Base-by-base conservation (phyloP, 768 basidiomycete genomes). In the Termitomyces titanicus region DNA sequence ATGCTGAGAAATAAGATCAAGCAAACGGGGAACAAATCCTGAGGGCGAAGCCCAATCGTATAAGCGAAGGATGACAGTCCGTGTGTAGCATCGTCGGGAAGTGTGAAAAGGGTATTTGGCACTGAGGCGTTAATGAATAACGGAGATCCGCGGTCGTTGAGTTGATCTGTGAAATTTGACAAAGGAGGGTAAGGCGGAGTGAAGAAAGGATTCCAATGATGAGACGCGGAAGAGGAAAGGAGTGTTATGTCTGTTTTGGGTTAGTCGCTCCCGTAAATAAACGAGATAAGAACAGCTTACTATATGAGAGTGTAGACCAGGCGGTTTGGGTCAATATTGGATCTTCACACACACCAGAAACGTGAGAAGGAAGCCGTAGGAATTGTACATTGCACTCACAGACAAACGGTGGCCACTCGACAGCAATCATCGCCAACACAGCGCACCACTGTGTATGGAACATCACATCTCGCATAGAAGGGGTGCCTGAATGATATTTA, bases 401-500 rank as follows among this genome's bases (percentile, higher is more conserved):
- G 57, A 88, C 80, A 69, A 95, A 98, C 15, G 78, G 76, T 0
- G 97, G 96, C 96, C 96, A 99, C 67, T 92, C 81, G 20, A 98
- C 93, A 33, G 96, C 92, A 51, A 98, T 85, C 90, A 97, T 95
- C 31, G 85, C 85, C 13, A 99, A 75, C 31, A 87, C 81, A 38
- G 92, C 82, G 68, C 89, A 92, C 89, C 91, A 98, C 61, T 97
- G 94, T 0, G 94, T 90, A 64, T 95, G 93, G 69, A 93, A 89
- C 47, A 98, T 81, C 48, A 99, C 80, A 69, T 99, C 97, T 51
- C 94, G 79, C 72, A 95, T 73, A 6, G 93, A 92, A 2, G 97
- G 96, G 0, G 97, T 96, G 62, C 88, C 94, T 94, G 58, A 3
- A 45, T 42, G 58, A 57, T 49, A 61, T 56, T 34, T 58, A 52